Evolutionary conservation across 768 basidiomycete genomes (phyloP), one percentile per base, ranked within the genome.

Genomic region (Megacollybia marginata): DNA sequence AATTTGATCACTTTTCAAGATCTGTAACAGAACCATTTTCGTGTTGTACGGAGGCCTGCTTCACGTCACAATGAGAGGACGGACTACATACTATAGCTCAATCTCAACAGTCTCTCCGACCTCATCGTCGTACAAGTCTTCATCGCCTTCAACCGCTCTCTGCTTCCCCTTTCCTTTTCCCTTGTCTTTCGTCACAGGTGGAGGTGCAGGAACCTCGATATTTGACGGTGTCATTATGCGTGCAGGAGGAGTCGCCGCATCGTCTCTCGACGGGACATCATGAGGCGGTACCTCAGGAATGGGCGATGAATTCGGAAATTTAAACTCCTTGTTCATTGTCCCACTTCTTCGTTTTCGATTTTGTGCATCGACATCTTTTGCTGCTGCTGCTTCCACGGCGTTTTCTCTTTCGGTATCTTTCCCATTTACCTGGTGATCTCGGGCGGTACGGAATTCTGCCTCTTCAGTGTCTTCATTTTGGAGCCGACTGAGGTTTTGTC

Each of bases 201-300:
- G 86, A 4, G 88, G 88, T 0, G 88, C 82, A 4, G 86, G 88
- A 6, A 90, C 83, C 59, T 90, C 86, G 11, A 86, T 83, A 47
- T 70, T 81, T 19, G 80, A 74, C 2, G 83, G 81, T 16, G 79
- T 73, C 19, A 83, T 69, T 4, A 82, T 66, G 20, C 54, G 62
- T 5, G 65, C 58, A 4, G 46, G 52, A 28, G 48, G 46, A 23
- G 43, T 31, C 19, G 36, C 42, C 49, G 46, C 50, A 42, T 54
- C 52, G 55, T 65, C 62, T 40, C 65, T 51, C 19, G 63, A 63
- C 6, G 58, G 54, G 6, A 60, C 55, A 9, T 71, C 59, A 13
- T 50, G 49, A 15, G 55, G 48, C 28, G 57, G 50, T 31, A 62
- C 42, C 18, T 57, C 53, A 34, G 67, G 57, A 43, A 69, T 54